Evolutionary conservation across 352 stramenopile species (phyloP).

Genomic region (Phytopythium sindhum): DNA sequence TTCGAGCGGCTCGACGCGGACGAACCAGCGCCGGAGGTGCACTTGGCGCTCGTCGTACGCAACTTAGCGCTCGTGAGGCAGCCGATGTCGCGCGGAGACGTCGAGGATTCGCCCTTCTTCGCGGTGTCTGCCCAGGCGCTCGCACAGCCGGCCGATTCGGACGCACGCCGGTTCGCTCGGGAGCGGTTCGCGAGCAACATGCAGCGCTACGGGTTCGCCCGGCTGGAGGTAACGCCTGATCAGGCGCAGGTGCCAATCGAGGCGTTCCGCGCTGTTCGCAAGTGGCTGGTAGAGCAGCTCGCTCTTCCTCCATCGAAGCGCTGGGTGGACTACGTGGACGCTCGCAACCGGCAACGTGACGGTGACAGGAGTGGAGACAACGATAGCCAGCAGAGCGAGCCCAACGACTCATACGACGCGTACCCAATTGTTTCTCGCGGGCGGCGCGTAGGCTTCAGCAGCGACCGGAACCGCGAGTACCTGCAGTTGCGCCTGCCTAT

Average conservation of each 20-base stretch:
- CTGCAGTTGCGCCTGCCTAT: conserved; percentile 70
- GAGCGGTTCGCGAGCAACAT: conserved; percentile 69
- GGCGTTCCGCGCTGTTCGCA: conserved; percentile 57
- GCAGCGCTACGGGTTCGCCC: conserved; percentile 67
- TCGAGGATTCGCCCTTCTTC: conserved; percentile 64
- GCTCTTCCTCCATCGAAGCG: conserved; percentile 41
- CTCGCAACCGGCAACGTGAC: conserved; percentile 6
- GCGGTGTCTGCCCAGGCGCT: conserved; percentile 49
- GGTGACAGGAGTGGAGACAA: conserved; percentile 12
- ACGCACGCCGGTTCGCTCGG: conserved; percentile 51
- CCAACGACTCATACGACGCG: background rate
- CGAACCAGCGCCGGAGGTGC: conserved; percentile 46
- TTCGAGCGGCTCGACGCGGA: conserved; percentile 35
- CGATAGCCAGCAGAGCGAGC: background rate
- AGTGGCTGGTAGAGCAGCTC: conserved; percentile 58
- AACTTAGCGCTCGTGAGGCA: conserved; percentile 50
- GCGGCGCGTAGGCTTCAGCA: conserved; percentile 69
- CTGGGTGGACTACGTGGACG: conserved; percentile 75
- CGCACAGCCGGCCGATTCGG: conserved; percentile 20
- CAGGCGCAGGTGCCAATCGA: conserved; percentile 52
- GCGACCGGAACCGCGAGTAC: conserved; percentile 75
- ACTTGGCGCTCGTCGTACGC: conserved; percentile 65
- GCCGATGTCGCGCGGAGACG: conserved; percentile 41
- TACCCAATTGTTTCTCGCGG: conserved; percentile 58
- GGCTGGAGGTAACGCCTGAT: conserved; percentile 58